phyloP scores from a whole-genome alignment of 495 filamentous ascomycete species.

The Aspergillus mulundensis region DNA sequence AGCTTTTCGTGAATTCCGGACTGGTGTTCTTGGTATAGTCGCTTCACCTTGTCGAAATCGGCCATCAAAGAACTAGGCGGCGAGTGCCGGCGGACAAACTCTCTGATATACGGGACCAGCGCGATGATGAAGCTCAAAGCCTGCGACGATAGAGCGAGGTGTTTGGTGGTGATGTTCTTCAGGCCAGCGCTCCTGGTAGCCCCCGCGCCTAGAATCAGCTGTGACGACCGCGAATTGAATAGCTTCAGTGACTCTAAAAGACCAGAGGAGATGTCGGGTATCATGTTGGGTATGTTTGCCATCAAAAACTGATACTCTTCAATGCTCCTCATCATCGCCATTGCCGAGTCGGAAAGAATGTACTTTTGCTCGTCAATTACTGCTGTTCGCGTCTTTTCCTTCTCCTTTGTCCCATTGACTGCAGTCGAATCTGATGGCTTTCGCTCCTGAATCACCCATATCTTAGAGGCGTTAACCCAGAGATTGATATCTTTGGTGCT shows the following conservation, averaged over 20 bases:
- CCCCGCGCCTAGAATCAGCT: conserved; percentile 91
- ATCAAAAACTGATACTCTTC: conserved; percentile 78
- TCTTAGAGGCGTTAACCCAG: conserved; percentile 67
- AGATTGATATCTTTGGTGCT: conserved; percentile 74
- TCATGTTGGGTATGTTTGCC: conserved; percentile 80
- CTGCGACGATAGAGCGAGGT: conserved; percentile 89
- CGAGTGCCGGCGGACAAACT: conserved; percentile 80
- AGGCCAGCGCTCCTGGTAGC: conserved; percentile 87
- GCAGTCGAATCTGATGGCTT: conserved; percentile 27
- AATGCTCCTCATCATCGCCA: conserved; percentile 74
- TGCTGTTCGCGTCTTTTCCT: conserved; percentile 68
- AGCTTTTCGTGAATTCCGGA: conserved; percentile 91
- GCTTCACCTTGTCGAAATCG: conserved; percentile 90
- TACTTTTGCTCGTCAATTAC: conserved; percentile 81
- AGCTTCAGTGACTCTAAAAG: conserved; percentile 73
- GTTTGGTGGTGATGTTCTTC: conserved; percentile 94
- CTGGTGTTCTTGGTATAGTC: conserved; percentile 89
- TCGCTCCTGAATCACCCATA: conserved; percentile 57
- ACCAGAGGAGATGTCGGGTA: conserved; percentile 70
- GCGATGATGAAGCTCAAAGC: conserved; percentile 83
- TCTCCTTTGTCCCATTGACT: conserved; percentile 53
- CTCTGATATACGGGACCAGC: conserved; percentile 83
- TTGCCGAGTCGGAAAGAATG: conserved; percentile 77
- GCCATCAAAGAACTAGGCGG: conserved; percentile 62
- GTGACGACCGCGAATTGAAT: conserved; percentile 90